Percentiles rank a stretch among this genome's conserved stretches.
Conservation (phyloP, 306 rosid species). For the Pyrus communis region DNA sequence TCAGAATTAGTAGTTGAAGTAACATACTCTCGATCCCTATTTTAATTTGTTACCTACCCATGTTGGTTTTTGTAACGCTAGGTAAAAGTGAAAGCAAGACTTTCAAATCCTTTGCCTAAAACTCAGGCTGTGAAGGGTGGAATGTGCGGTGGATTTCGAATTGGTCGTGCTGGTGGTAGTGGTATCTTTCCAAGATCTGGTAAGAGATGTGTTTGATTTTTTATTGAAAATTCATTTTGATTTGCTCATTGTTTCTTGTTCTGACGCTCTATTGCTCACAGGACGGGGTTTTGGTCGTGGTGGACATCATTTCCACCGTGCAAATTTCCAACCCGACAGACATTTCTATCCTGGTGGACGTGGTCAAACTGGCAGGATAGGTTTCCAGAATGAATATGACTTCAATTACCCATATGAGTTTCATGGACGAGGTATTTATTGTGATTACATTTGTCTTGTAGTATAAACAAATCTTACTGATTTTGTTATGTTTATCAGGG, state of each 20-base stretch:
- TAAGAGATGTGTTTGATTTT: slow-evolving; percentile 9
- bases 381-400: slow-evolving; percentile 28
- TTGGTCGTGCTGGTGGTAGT: slow-evolving; percentile 45
- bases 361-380: slow-evolving; percentile 44
- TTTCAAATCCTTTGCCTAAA: slow-evolving; percentile 83
- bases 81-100: slow-evolving; percentile 79
- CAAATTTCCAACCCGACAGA: slow-evolving; percentile 41
- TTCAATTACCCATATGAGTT: slow-evolving; percentile 33
- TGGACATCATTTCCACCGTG: slow-evolving; percentile 27
- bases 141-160: slow-evolving; percentile 76
- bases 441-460: slow-evolving; percentile 10
- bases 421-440: slow-evolving; percentile 37
- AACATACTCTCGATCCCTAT: not conserved
- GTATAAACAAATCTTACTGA: not conserved
- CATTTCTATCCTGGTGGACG: slow-evolving; percentile 37
- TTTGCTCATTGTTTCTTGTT: not conserved
- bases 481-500: slow-evolving; percentile 30
- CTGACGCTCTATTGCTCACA: slow-evolving; percentile 13
- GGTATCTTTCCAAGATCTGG: slow-evolving; percentile 47
- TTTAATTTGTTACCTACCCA: not conserved
- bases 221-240: slow-evolving; percentile 7
- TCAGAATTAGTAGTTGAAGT: not conserved
- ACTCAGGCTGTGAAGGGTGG: slow-evolving; percentile 78
- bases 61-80: slow-evolving; percentile 17
- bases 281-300: slow-evolving; percentile 56